A percentile compares a stretch with the other conserved stretches of the same genome.
These are phyloP conservation scores for Podaxis pistillaris DNA, from an alignment of 768 basidiomycete species.

Conservation along the genomic window DNA sequence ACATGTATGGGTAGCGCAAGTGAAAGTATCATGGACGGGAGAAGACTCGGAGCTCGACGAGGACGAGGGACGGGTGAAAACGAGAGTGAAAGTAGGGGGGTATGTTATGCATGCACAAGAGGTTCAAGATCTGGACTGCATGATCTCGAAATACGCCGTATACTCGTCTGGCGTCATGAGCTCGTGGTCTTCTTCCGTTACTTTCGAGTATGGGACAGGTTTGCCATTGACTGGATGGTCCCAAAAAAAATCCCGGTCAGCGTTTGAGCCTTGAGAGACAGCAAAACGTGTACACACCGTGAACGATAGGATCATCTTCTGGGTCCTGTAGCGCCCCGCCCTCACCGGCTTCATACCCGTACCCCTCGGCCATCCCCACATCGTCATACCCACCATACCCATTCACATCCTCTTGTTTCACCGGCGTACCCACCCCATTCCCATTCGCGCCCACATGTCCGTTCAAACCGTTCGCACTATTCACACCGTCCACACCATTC, in stretches of 20 bases:
- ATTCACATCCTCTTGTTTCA: conserved; percentile 21
- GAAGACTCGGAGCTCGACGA: neutral
- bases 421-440: conserved; percentile 15
- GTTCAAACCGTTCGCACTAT: conserved; percentile 10
- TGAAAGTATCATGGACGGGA: neutral
- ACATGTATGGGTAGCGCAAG: too few relatives aligned
- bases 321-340: conserved; percentile 18
- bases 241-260: neutral
- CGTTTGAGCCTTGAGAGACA: neutral
- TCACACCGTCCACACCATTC: conserved; percentile 12
- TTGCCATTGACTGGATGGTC: conserved; percentile 64
- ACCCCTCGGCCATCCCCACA: conserved; percentile 22
- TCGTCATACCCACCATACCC: conserved; percentile 21
- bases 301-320: conserved; percentile 62
- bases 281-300: conserved; percentile 44
- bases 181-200: conserved; percentile 92
- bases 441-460: conserved; percentile 19
- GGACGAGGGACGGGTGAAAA: neutral
- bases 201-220: conserved; percentile 68
- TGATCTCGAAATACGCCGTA: conserved; percentile 72
- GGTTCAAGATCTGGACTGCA: conserved; percentile 23
- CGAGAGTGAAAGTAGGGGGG: neutral
- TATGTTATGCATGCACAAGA: neutral
- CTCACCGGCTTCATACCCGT: conserved; percentile 15
- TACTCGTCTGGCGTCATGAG: conserved; percentile 94